A percentile compares a stretch with the other conserved stretches of the same genome.
phyloP scores from a whole-genome alignment of 495 filamentous ascomycete species.

The Trypethelium eluteriae region DNA sequence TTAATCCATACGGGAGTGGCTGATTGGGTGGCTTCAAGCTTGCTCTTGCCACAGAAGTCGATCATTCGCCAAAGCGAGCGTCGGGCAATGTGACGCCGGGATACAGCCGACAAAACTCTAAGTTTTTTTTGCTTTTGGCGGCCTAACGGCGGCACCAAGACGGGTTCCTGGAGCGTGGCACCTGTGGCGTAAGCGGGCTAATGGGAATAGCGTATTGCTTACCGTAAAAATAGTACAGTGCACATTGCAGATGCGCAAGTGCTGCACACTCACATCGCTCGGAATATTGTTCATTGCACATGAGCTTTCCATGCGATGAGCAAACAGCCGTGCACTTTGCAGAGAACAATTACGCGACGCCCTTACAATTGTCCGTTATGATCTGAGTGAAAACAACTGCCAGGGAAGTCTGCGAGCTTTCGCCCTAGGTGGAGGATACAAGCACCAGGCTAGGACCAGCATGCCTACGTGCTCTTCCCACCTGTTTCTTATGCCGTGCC shows the following conservation, averaged over 20 bases:
- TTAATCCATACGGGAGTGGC: not conserved
- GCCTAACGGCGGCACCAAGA: not conserved
- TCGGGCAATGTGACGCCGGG: not conserved
- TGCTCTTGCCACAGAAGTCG: not conserved
- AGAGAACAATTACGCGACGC: not conserved
- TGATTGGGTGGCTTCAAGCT: slow-evolving; percentile 1
- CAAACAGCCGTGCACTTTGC: not conserved
- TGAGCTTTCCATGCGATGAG: not conserved
- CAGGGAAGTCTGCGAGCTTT: not conserved
- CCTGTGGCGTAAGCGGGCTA: slow-evolving; percentile 8
- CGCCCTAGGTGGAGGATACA: too few relatives aligned
- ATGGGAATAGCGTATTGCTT: slow-evolving; percentile 1
- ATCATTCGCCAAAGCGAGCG: not conserved
- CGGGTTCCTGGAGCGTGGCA: slow-evolving; percentile 10
- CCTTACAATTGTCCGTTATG: not conserved
- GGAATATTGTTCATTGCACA: slow-evolving; percentile 9
- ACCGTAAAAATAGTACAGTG: slow-evolving; percentile 6
- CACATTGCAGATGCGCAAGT: slow-evolving; percentile 1
- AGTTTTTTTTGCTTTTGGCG: not conserved
- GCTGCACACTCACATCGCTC: not conserved
- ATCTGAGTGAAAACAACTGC: not conserved
- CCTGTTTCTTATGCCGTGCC: not conserved
- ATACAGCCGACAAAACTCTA: not conserved
- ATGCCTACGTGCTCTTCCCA: too few relatives aligned
- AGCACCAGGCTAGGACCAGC: too few relatives aligned